Evolutionary conservation across 1,284 basidiomycete genomes (phyloP), one percentile per base, ranked within the genome.

Genomic region (Fomitopsis schrenkii): DNA sequence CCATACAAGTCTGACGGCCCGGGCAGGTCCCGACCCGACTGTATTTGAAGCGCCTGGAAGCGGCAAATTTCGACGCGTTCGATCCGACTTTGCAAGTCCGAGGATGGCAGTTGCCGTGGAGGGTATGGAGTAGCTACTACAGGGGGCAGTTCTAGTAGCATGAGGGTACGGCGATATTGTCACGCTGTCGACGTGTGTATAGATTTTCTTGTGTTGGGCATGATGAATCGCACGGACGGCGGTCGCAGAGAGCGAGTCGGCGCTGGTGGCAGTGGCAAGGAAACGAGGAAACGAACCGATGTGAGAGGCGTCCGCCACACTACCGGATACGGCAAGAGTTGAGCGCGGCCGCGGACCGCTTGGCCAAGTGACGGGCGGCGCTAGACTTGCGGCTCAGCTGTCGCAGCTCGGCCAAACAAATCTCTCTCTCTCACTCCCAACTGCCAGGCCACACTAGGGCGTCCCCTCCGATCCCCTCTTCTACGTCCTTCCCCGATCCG

Each of bases 91-190:
- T 97, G 66, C 88, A 88, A 73, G 74, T 81, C 66, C 83, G 86
- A 71, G 90, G 94, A 71, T 97, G 95, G 92, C 87, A 83, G 76
- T 77, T 97, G 64, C 88, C 95, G 55, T 95, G 91, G 83, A 82
- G 84, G 66, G 87, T 97, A 56, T 97, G 93, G 93, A 83, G 85
- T 69, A 78, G 83, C 66, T 88, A 85, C 76, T 83, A 84, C 75
- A 83, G 77, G 71, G 77, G 80, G 72, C 73, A 72, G 65, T 85
- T 90, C 70, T 90, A 75, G 35, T 33, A 54, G 19, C 17, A 80
- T 46, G 35, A 12, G 38, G 5, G 12, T 40, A 14, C 38, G 38
- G 38, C 26, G 19, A n/a, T 59, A 58, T 62, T 19, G 19, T 44
- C 5, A 45, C 42, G 42, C 42, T 10, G 14, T 2, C 6, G 5